phyloP scores from a whole-genome alignment of 2,329 filamentous ascomycete species.

The Fonsecaea erecta region DNA sequence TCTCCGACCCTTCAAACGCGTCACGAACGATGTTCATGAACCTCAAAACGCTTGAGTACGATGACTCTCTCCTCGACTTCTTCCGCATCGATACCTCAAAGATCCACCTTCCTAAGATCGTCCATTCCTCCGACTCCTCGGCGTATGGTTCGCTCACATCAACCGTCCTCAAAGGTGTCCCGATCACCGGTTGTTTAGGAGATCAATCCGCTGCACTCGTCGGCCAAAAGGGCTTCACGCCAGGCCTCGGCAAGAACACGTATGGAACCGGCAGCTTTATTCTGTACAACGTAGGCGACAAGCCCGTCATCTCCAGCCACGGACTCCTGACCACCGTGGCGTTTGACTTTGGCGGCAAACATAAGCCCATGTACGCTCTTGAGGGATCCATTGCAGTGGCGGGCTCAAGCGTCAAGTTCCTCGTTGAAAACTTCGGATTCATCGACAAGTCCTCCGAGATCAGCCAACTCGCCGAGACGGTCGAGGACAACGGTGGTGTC shows the following conservation, averaged over 20 bases:
- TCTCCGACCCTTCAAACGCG: slow-evolving; percentile 86
- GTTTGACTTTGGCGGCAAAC: slow-evolving; percentile 75
- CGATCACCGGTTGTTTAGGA: slow-evolving; percentile 81
- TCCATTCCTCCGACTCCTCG: slow-evolving; percentile 75
- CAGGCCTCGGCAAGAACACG: slow-evolving; percentile 86
- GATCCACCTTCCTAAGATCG: slow-evolving; percentile 78
- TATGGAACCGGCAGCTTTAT: slow-evolving; percentile 91
- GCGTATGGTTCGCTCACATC: slow-evolving; percentile 71
- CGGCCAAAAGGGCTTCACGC: slow-evolving; percentile 80
- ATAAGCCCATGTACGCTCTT: slow-evolving; percentile 75
- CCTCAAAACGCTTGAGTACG: slow-evolving; percentile 77
- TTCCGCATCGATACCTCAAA: slow-evolving; percentile 76
- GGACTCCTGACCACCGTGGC: slow-evolving; percentile 85
- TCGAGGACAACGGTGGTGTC: slow-evolving; percentile 78
- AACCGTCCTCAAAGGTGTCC: slow-evolving; percentile 70
- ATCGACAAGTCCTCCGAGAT: slow-evolving; percentile 66
- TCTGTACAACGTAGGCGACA: slow-evolving; percentile 82
- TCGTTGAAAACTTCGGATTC: slow-evolving; percentile 69
- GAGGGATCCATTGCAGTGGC: slow-evolving; percentile 85
- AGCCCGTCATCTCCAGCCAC: slow-evolving; percentile 82
- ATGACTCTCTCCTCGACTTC: slow-evolving; percentile 75
- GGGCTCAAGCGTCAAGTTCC: slow-evolving; percentile 77
- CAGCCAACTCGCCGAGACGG: slow-evolving; percentile 66
- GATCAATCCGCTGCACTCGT: slow-evolving; percentile 87
- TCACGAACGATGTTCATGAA: slow-evolving; percentile 96